Evolutionary conservation across 805 yeast genomes (phyloP).

Genomic region (Maudiozyma barnettii): DNA sequence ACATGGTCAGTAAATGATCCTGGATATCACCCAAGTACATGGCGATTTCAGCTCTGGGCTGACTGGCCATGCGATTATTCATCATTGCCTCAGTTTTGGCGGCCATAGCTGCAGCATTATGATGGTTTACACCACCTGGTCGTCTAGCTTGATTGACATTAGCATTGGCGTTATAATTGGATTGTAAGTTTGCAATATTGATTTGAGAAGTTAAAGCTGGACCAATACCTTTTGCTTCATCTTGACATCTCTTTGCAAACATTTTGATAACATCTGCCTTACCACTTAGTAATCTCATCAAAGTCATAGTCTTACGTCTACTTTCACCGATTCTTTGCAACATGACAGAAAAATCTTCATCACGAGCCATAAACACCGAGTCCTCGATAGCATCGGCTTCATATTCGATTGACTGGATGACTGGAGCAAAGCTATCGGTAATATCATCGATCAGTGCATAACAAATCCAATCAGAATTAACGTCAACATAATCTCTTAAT

Average conservation of each 20-base stretch:
- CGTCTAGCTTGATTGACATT: neutral
- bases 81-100: neutral
- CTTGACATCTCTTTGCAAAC: constrained; percentile 93
- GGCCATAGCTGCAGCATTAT: neutral
- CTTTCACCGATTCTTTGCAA: constrained; percentile 78
- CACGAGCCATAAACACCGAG: constrained; percentile 74
- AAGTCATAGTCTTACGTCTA: constrained; percentile 83
- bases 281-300: constrained; percentile 81
- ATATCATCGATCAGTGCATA: constrained; percentile 77
- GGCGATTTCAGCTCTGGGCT: constrained; percentile 84
- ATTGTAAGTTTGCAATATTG: constrained; percentile 31
- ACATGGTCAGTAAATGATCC: constrained; percentile 95
- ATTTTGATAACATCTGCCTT: constrained; percentile 94
- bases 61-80: constrained; percentile 2
- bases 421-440: constrained; percentile 78
- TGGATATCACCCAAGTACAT: constrained; percentile 90
- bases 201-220: constrained; percentile 34
- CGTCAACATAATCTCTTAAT: constrained; percentile 66
- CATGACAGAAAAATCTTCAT: constrained; percentile 67
- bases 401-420: constrained; percentile 63
- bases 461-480: constrained; percentile 73
- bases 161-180: constrained; percentile 2
- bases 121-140: neutral
- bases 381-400: constrained; percentile 75
- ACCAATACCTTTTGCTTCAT: constrained; percentile 38